Percentiles rank a stretch among this genome's conserved stretches.
These are phyloP conservation scores for Apiospora rasikravindrae DNA, from an alignment of 2,329 filamentous ascomycete genomes.

Conservation along the genomic window DNA sequence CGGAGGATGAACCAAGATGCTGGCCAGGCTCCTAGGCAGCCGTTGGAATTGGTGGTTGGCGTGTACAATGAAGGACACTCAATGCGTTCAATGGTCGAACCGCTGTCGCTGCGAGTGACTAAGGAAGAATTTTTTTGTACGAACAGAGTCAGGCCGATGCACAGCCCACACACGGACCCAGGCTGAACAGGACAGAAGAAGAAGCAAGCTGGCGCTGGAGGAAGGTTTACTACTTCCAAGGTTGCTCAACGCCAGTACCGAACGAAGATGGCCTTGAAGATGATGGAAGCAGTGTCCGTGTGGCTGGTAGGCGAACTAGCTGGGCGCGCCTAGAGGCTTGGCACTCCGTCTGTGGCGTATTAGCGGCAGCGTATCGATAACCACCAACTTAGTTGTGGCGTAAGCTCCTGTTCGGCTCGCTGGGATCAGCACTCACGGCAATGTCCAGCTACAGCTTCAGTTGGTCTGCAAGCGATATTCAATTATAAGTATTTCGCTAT, in stretches of 20 bases:
- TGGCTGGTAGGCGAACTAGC: neutral
- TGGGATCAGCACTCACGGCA: neutral
- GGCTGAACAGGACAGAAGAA: neutral
- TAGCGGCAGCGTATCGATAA: neutral
- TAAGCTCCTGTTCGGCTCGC: neutral
- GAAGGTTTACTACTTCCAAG: neutral
- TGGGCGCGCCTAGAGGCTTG: neutral
- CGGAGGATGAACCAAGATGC: neutral
- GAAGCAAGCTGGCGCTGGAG: neutral
- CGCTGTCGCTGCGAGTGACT: neutral
- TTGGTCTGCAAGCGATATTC: too few relatives aligned
- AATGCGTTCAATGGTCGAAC: neutral
- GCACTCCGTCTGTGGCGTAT: neutral
- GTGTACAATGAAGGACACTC: neutral
- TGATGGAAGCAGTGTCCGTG: neutral
- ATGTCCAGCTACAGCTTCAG: too few relatives aligned
- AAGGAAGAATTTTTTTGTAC: neutral
- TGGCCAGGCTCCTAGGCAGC: neutral
- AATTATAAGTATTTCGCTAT: too few relatives aligned
- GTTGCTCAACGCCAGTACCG: neutral
- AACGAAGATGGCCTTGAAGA: neutral
- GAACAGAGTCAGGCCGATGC: neutral
- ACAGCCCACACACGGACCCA: conserved; percentile 1
- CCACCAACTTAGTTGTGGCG: neutral
- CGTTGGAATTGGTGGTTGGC: neutral